These are phyloP conservation scores for Boletus huronensis DNA, from an alignment of 768 basidiomycete species.

Conservation along the genomic window DNA sequence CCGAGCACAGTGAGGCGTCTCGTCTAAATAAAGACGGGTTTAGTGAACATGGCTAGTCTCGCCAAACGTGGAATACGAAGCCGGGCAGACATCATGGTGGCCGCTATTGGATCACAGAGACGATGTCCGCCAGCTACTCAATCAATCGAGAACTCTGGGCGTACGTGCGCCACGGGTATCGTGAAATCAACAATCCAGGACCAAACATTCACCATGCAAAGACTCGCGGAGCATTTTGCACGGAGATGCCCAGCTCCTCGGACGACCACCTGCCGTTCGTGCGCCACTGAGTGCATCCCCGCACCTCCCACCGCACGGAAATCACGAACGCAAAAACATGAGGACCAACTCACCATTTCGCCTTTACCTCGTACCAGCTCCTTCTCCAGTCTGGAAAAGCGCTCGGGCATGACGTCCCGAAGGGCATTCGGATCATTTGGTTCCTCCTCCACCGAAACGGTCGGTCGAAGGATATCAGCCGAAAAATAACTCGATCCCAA, in stretches of 20 bases:
- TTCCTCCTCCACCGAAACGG: constrained; percentile 41
- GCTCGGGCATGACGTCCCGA: constrained; percentile 75
- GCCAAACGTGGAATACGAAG: background rate
- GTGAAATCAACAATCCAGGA: background rate
- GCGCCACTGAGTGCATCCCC: background rate
- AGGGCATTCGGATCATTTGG: constrained; percentile 38
- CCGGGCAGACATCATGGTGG: background rate
- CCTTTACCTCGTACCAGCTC: constrained; percentile 80
- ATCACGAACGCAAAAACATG: background rate
- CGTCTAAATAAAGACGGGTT: constrained; percentile 37
- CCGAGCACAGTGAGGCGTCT: constrained; percentile 67
- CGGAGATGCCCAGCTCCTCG: background rate
- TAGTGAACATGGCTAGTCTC: background rate
- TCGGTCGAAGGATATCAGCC: constrained; percentile 51
- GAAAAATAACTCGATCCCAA: constrained; percentile 59
- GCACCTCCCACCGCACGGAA: background rate
- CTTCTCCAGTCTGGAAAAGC: constrained; percentile 77
- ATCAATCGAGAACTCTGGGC: background rate
- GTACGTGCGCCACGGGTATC: background rate
- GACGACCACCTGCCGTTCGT: background rate
- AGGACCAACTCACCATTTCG: constrained; percentile 65
- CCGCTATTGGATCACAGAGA: background rate
- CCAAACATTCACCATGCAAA: background rate
- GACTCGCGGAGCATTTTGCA: background rate
- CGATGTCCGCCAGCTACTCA: background rate